Evolutionary conservation across 495 filamentous ascomycete genomes (phyloP), one percentile per base, ranked within the genome.

Genomic region (Lepraria neglecta): DNA sequence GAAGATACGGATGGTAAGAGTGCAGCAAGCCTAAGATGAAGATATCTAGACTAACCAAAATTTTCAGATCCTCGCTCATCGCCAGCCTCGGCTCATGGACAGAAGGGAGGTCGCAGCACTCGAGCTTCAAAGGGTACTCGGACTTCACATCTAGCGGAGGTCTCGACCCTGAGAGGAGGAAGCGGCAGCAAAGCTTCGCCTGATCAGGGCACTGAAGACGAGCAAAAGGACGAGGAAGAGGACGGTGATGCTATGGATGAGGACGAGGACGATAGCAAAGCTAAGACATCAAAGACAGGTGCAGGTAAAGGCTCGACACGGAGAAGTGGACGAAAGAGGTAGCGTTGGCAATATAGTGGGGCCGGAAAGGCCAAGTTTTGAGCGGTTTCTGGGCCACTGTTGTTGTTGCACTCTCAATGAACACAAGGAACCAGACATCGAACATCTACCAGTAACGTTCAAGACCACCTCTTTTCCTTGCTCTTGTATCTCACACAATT

Each of bases 1-100:
- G 73, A 73, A 44, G 71, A 83, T 62, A 78, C 87, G 78, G 81
- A 84, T 65, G 78, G 80, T 79, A 66, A 61, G 68, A 70, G 47
- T 12, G 65, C 65, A 40, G 42, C 62, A 12, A 60, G 44, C 19
- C 62, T 59, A 10, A 40, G 14, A 10, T 60, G 61, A 12, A 56
- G 64, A 40, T 61, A 35, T 27, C 52, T 61, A 38, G 17, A 31
- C 43, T 46, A 31, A 67, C n/a, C 51, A 33, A 14, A 10, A 45
- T 46, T 38, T 48, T 35, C 43, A 80, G 79, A 81, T 67, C 71
- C 76, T 9, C 74, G 74, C 30, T 80, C 79, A 31, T 81, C 80
- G 6, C 77, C 77, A 14, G 77, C 70, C 31, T 79, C 75, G 6
- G 74, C 73, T 44, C 73, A 72, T 71, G 79, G 76, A 45, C 72